A percentile compares a stretch with the other conserved stretches of the same genome.
Conservation (phyloP, 1,284 basidiomycete species). For the Mrakiaceae sp. region DNA sequence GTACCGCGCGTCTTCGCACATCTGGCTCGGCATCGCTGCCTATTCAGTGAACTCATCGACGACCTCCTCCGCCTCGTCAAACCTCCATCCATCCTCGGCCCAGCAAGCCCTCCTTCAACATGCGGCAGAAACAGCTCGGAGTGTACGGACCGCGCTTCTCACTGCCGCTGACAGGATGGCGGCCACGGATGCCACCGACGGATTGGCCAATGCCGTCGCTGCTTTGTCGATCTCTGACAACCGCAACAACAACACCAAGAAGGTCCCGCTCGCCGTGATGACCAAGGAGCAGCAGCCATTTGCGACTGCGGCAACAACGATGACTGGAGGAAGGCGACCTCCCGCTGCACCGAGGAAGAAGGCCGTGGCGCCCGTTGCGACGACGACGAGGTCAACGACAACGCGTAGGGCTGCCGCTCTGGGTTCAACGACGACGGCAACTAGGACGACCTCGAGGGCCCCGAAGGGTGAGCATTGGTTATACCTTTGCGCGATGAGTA, state of each 20-base stretch:
- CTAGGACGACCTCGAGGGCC: background rate
- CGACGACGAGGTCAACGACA: background rate
- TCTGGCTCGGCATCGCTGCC: slow-evolving; percentile 23
- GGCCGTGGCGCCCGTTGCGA: background rate
- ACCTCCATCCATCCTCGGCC: background rate
- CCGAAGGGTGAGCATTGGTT: background rate
- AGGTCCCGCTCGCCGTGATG: too few relatives aligned
- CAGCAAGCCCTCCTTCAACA: slow-evolving; percentile 20
- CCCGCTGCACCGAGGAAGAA: background rate
- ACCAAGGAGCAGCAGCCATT: too few relatives aligned
- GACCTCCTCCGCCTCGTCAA: background rate
- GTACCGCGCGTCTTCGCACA: slow-evolving; percentile 22
- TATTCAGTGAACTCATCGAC: slow-evolving; percentile 12
- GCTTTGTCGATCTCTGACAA: too few relatives aligned
- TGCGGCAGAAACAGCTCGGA: slow-evolving; percentile 25
- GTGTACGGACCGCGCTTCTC: background rate
- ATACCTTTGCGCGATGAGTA: background rate
- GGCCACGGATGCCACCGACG: too few relatives aligned
- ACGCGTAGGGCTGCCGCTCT: background rate
- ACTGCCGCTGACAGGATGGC: background rate
- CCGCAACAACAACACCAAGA: too few relatives aligned
- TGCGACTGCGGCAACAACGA: too few relatives aligned
- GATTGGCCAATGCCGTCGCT: too few relatives aligned
- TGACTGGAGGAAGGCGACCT: too few relatives aligned
- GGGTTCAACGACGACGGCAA: background rate